Conservation (phyloP, 2,329 filamentous ascomycete genomes). For the Colletotrichum lupini region DNA sequence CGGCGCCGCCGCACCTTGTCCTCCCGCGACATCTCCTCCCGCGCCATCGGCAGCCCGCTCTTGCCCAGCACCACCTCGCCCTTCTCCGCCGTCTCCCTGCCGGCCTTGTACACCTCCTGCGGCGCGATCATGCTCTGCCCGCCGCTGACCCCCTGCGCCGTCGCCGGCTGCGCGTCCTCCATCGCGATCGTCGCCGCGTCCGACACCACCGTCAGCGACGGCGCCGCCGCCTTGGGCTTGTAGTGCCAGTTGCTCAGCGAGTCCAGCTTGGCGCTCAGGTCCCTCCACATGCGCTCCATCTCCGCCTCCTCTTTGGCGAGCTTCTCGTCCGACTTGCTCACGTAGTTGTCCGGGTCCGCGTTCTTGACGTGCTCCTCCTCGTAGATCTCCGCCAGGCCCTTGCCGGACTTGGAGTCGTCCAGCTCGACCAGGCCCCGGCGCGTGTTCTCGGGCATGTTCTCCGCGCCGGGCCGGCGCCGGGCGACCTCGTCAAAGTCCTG, state of each 20-base stretch:
- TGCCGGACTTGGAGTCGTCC: conserved; percentile 87
- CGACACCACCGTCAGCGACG: conserved; percentile 86
- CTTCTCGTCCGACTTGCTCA: conserved; percentile 86
- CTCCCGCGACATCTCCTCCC: conserved; percentile 88
- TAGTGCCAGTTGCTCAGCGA: conserved; percentile 94
- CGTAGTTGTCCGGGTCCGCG: conserved; percentile 80
- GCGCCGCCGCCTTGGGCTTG: conserved; percentile 85
- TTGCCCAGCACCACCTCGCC: conserved; percentile 79
- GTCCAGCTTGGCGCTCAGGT: conserved; percentile 83
- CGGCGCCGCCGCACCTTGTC: conserved; percentile 82
- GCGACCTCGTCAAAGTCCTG: conserved; percentile 94
- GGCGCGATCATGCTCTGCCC: conserved; percentile 84
- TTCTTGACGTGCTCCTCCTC: conserved; percentile 89
- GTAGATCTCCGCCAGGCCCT: conserved; percentile 91
- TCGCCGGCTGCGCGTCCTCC: conserved; percentile 93
- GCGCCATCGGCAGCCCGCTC: conserved; percentile 80
- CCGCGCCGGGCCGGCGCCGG: conserved; percentile 80
- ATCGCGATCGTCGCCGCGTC: conserved; percentile 93
- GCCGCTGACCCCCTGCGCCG: conserved; percentile 77
- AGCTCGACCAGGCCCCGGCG: conserved; percentile 82
- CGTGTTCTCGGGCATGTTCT: conserved; percentile 63
- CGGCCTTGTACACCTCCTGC: conserved; percentile 92
- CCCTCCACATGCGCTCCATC: conserved; percentile 85
- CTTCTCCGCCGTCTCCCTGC: conserved; percentile 70
- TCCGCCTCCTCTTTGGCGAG: conserved; percentile 84